Percentiles rank a stretch among this genome's conserved stretches.
Evolutionary conservation across 202 grass and related monocot genomes (phyloP).

Genomic region (Saccharum hybrid): DNA sequence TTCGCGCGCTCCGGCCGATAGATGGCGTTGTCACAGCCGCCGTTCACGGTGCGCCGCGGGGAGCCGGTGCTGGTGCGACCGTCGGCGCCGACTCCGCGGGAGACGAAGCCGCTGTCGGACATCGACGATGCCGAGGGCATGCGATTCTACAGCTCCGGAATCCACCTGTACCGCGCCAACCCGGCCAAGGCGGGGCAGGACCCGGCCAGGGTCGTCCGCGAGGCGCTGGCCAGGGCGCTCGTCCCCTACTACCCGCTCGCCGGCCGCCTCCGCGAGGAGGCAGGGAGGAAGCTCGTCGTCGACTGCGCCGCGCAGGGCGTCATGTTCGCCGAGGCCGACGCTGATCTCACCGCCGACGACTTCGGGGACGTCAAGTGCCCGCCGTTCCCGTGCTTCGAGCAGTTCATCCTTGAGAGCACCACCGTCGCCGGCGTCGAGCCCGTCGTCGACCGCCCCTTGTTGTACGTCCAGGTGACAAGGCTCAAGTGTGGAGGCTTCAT

Average conservation of each 20-base stretch:
- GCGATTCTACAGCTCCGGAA: slow-evolving; percentile 53
- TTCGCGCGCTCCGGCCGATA: too few species aligned
- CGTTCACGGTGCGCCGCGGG: slow-evolving; percentile 53
- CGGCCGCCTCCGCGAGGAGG: neutral
- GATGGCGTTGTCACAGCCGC: slow-evolving; percentile 16
- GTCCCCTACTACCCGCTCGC: neutral
- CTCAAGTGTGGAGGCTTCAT: neutral
- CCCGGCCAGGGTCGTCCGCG: too few species aligned
- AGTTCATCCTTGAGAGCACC: slow-evolving; percentile 44
- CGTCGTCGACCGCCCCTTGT: slow-evolving; percentile 51
- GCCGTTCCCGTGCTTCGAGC: neutral
- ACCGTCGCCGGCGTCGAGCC: slow-evolving; percentile 34
- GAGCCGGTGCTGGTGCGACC: slow-evolving; percentile 48
- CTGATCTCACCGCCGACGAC: neutral
- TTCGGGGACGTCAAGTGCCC: neutral
- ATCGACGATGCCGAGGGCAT: slow-evolving; percentile 65
- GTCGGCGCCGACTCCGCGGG: slow-evolving; percentile 47
- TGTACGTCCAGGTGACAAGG: slow-evolving; percentile 52
- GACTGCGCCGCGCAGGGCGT: neutral
- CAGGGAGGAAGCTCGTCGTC: neutral
- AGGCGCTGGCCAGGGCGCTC: too few species aligned
- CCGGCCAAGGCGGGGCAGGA: too few species aligned
- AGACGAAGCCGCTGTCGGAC: slow-evolving; percentile 63
- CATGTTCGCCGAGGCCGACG: neutral
- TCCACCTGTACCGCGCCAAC: slow-evolving; percentile 54